Percentiles rank a stretch among this genome's conserved stretches.
Conservation (phyloP, 805 yeast species). For the Peterozyma xylosa region DNA sequence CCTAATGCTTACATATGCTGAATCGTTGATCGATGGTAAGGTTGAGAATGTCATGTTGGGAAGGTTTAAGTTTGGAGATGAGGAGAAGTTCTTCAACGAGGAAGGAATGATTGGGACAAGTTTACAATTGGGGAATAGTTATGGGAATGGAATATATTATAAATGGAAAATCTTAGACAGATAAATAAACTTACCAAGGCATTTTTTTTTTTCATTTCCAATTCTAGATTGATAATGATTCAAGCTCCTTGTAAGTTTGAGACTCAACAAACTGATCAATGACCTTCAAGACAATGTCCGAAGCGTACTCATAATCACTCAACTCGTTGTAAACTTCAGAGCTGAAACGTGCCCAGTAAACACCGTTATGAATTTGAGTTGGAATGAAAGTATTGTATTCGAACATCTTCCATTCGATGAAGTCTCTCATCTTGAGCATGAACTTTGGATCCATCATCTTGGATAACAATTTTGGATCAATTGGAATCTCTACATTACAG, state of each 20-base stretch:
- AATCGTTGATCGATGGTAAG: too few species aligned
- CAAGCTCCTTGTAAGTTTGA: background rate
- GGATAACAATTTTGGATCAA: constrained; percentile 7
- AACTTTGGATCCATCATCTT: constrained; percentile 6
- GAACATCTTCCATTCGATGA: constrained; percentile 16
- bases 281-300: constrained; percentile 27
- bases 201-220: too few species aligned
- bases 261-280: constrained; percentile 12
- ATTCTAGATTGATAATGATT: too few species aligned
- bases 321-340: constrained; percentile 55
- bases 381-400: constrained; percentile 42
- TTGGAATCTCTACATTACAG: constrained; percentile 35
- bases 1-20: too few species aligned
- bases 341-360: constrained; percentile 42
- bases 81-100: too few species aligned
- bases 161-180: too few species aligned
- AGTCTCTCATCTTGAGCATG: constrained; percentile 7
- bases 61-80: too few species aligned
- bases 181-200: too few species aligned
- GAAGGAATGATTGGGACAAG: too few species aligned
- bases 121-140: too few species aligned
- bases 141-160: too few species aligned
- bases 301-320: constrained; percentile 43
- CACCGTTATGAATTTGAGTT: constrained; percentile 30
- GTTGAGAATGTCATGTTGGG: too few species aligned